A percentile compares a stretch with the other conserved stretches of the same genome.
phyloP scores from a whole-genome alignment of 164 flowering plant genomes.

The Cinnamomum micranthum region DNA sequence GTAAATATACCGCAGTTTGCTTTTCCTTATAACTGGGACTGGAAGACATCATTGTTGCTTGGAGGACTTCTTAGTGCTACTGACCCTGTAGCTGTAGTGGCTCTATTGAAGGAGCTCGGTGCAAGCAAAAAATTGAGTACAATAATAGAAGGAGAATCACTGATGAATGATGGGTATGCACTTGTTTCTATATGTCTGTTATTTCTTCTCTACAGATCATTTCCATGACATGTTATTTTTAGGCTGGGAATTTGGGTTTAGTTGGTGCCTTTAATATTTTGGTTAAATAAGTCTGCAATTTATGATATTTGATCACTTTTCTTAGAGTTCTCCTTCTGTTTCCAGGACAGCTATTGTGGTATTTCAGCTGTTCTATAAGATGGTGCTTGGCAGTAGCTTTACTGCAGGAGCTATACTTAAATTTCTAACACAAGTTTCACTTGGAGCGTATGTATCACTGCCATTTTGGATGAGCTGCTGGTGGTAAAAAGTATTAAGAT shows the following conservation, averaged over 20 bases:
- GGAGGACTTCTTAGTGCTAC: slow-evolving; percentile 99
- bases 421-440: slow-evolving; percentile 62
- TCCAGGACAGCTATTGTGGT: slow-evolving; percentile 96
- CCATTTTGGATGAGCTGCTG: slow-evolving; percentile 1
- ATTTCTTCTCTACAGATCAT: not conserved
- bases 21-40: slow-evolving; percentile 90
- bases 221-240: not conserved
- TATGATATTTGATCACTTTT: not conserved
- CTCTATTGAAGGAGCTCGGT: slow-evolving; percentile 90
- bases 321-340: slow-evolving; percentile 5
- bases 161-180: slow-evolving; percentile 97
- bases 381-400: slow-evolving; percentile 72
- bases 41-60: slow-evolving; percentile 84
- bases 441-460: slow-evolving; percentile 80
- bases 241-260: slow-evolving; percentile 1
- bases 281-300: not conserved
- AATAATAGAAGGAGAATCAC: slow-evolving; percentile 94
- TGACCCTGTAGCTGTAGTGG: slow-evolving; percentile 96
- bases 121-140: slow-evolving; percentile 94
- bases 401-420: slow-evolving; percentile 47
- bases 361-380: slow-evolving; percentile 69
- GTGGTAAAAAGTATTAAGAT: not conserved
- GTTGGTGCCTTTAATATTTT: not conserved
- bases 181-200: slow-evolving; percentile 1
- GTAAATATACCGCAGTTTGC: slow-evolving; percentile 44